A percentile compares a stretch with the other conserved stretches of the same genome.
phyloP scores from a whole-genome alignment of 768 basidiomycete species.

The Rhizopogon sp. region DNA sequence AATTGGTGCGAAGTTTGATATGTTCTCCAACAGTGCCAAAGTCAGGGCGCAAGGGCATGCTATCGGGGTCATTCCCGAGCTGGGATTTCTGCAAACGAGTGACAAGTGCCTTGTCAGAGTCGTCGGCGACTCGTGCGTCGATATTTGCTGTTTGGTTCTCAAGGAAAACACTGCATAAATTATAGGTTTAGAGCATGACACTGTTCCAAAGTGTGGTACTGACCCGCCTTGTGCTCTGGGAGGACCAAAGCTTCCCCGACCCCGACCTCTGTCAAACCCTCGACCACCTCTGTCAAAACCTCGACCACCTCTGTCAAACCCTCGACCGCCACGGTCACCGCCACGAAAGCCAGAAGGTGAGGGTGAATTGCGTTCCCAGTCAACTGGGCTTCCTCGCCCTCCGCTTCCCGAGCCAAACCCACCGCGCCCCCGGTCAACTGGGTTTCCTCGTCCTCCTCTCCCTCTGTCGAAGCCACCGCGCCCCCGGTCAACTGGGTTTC shows the following conservation, averaged over 20 bases:
- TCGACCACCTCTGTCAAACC: constrained; percentile 22
- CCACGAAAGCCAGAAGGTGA: constrained; percentile 8
- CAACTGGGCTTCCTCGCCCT: constrained; percentile 1
- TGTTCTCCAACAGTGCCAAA: constrained; percentile 38
- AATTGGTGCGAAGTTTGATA: constrained; percentile 48
- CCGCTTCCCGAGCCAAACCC: constrained; percentile 27
- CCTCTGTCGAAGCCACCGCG: constrained; percentile 29
- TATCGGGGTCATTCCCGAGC: constrained; percentile 14
- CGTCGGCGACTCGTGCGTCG: constrained; percentile 44
- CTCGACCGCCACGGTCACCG: constrained; percentile 29
- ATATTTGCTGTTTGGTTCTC: constrained; percentile 39
- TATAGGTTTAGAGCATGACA: not conserved
- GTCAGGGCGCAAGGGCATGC: constrained; percentile 44
- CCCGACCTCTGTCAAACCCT: constrained; percentile 22
- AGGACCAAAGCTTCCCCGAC: constrained; percentile 21
- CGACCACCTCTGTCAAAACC: constrained; percentile 22
- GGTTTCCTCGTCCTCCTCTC: constrained; percentile 15
- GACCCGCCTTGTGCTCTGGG: constrained; percentile 39
- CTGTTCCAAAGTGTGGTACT: constrained; percentile 9
- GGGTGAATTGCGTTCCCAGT: too few species aligned
- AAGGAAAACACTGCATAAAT: constrained; percentile 34
- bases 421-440: constrained; percentile 28
- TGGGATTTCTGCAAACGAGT: constrained; percentile 24
- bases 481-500: constrained; percentile 22
- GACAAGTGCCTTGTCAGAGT: constrained; percentile 41